Conservation (phyloP, 768 basidiomycete species). For the Mycena kentingensis region DNA sequence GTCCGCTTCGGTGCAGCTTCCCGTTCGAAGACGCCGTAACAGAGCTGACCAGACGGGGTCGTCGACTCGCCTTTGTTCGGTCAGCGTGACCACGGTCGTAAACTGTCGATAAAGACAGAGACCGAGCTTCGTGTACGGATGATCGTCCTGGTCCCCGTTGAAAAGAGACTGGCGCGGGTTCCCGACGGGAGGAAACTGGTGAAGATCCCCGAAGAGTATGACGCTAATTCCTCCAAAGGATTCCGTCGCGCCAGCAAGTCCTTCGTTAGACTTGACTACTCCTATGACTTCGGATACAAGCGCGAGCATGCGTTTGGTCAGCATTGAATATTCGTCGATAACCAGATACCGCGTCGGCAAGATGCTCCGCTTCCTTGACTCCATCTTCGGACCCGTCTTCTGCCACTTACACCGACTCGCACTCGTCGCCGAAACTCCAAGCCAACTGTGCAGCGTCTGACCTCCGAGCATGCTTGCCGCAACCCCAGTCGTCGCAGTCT, state of each 20-base stretch:
- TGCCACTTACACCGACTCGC: no score
- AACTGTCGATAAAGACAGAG: conserved; percentile 32
- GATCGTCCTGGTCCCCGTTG: conserved; percentile 9
- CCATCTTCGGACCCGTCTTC: background rate
- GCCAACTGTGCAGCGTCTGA: conserved; percentile 35
- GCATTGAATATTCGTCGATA: conserved; percentile 45
- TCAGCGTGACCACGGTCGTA: conserved; percentile 35
- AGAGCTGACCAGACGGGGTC: conserved; percentile 36
- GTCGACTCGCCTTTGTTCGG: conserved; percentile 35
- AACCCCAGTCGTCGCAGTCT: conserved; percentile 41
- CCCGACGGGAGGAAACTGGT: conserved; percentile 47
- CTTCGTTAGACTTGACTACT: conserved; percentile 7
- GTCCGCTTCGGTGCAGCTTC: conserved; percentile 30
- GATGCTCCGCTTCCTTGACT: conserved; percentile 19
- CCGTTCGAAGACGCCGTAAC: conserved; percentile 29
- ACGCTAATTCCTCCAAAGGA: conserved; percentile 43
- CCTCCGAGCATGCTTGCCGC: conserved; percentile 44
- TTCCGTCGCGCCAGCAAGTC: background rate
- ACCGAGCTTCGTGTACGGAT: conserved; percentile 16
- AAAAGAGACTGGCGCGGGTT: conserved; percentile 26
- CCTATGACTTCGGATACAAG: conserved; percentile 23
- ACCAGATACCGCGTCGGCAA: conserved; percentile 29
- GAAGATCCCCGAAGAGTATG: conserved; percentile 44
- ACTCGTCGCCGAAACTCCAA: conserved; percentile 23
- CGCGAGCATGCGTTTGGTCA: conserved; percentile 26